Percentiles rank a stretch among this genome's conserved stretches.
phyloP scores from a whole-genome alignment of 176 grass and related monocot genomes.

The Triticum urartu region DNA sequence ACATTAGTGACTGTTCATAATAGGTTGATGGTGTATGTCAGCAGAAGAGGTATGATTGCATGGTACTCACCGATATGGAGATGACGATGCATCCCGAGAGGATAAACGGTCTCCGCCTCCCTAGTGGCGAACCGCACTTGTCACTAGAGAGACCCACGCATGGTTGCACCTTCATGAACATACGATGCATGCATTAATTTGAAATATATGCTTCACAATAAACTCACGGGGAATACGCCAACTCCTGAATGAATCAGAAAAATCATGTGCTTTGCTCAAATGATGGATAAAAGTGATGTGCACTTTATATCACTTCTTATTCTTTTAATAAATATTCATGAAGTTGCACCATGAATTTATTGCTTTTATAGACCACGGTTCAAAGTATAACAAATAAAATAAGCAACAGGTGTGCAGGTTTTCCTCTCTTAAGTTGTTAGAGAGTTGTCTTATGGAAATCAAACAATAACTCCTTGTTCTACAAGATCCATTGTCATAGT shows the following conservation, averaged over 20 bases:
- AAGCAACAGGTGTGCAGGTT: background rate
- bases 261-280: background rate
- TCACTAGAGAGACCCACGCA: conserved; percentile 71
- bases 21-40: background rate
- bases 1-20: background rate
- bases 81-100: conserved; percentile 63
- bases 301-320: background rate
- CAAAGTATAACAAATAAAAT: background rate
- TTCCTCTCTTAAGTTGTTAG: background rate
- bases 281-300: background rate
- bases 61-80: conserved; percentile 48
- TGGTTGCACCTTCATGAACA: conserved; percentile 50
- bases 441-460: background rate
- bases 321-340: background rate
- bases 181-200: background rate
- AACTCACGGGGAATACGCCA: too few relatives aligned
- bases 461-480: background rate
- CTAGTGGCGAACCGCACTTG: conserved; percentile 57
- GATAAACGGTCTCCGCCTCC: conserved; percentile 70
- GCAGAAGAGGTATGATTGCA: background rate
- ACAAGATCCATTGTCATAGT: background rate
- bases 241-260: background rate
- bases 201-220: background rate
- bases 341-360: background rate
- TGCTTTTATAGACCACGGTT: background rate